Base-by-base conservation (phyloP, 192 early-diverging fungal genomes). In the Fimicolochytrium jonesii region DNA sequence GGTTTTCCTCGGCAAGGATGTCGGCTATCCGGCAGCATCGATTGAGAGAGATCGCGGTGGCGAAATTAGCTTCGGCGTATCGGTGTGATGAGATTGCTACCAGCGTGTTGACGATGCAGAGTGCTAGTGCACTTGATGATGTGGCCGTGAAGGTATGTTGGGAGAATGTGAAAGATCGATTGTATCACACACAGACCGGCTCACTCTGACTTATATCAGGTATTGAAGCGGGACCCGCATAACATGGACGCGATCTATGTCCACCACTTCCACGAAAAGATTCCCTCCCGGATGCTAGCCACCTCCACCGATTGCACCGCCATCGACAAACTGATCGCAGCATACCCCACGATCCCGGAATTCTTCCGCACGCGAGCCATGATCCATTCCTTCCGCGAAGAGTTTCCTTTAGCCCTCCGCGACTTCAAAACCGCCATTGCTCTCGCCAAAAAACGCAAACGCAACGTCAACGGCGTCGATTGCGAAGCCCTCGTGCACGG, bases 181-280 rank as follows among this genome's bases (percentile, higher is more conserved):
- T 13, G 7, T 49, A 20, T 23, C 22, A 23, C 7, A 23, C 11
- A 13, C 18, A 10, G 20, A 49, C 7, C 41, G 37, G 7, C 7
- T 56, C 36, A 56, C n/a, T 26, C 26, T 34, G 6, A 46, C 43
- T 44, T 44, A 44, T 6, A 3, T 28, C 39, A 73, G 67, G 71
- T 75, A n/a, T 34, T 75, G 49, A 75, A 68, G 44, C 35, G 50
- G 20, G 33, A 55, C 29, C 73, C 69, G 6, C 20, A 72, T 26
- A 60, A 66, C 41, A 3, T 49, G 4, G 69, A 75, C 56, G 73
- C 73, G 7, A 28, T 72, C 7, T 75, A 71, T 30, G 73, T 75
- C 5, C 64, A 68, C 32, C 73, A 69, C 46, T 75, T 75, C 56
- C 73, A 75, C 60, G 73, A 75, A 32, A 72, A 73, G 51, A 75